These are phyloP conservation scores for Aspergillus kassunensis DNA, from an alignment of 495 filamentous ascomycete species.

Conservation along the genomic window DNA sequence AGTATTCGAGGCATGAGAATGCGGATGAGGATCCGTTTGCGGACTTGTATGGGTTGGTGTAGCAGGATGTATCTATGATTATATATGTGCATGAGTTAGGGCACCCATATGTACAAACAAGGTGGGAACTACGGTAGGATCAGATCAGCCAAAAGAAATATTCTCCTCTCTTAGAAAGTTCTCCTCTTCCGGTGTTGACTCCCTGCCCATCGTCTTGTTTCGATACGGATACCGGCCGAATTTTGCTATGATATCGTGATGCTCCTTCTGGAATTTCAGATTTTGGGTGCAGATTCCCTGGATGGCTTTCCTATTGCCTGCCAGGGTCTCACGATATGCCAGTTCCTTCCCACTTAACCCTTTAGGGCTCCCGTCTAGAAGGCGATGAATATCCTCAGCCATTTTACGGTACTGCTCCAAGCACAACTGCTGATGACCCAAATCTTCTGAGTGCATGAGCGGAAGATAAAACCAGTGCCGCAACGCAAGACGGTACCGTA, in stretches of 20 bases:
- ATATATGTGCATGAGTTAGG: no score
- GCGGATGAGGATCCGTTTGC: constrained; percentile 8
- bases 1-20: constrained; percentile 7
- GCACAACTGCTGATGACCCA: constrained; percentile 23
- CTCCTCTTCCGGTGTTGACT: constrained; percentile 5
- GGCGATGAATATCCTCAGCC: background rate
- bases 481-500: constrained; percentile 26
- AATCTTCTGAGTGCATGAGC: constrained; percentile 31
- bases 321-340: background rate
- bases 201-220: constrained; percentile 4
- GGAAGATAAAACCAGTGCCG: constrained; percentile 33
- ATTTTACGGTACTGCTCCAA: constrained; percentile 19
- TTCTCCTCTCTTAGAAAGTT: constrained; percentile 4
- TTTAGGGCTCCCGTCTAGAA: background rate
- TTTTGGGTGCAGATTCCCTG: background rate
- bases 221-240: constrained; percentile 13
- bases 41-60: background rate
- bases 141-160: constrained; percentile 6
- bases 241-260: constrained; percentile 7
- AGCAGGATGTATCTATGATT: no score
- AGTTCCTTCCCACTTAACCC: background rate
- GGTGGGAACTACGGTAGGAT: no score
- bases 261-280: constrained; percentile 6
- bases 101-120: background rate
- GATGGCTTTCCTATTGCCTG: background rate